Base-by-base conservation (phyloP, 202 grass and related monocot genomes). In the Digitaria exilis region DNA sequence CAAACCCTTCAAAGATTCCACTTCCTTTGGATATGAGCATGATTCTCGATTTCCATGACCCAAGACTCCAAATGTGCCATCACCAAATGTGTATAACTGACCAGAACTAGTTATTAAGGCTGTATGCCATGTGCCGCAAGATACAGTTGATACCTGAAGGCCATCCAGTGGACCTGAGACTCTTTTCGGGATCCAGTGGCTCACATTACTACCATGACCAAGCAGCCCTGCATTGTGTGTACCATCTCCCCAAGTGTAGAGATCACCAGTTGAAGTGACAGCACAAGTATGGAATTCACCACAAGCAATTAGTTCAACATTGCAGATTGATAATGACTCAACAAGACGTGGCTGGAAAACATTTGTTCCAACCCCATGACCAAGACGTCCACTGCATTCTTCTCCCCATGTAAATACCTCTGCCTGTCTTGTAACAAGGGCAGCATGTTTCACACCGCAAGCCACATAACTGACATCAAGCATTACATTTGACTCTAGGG, bases 241-340 rank as follows among this genome's bases (percentile, higher is more conserved):
- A 65, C 93, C 96, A 74, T 99, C 96, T 72, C 96, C 96, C 96
- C 96, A 99, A 35, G 96, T 99, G 89, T 96, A 99, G 79, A 99
- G 81, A 58, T 99, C 96, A 22, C 96, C 93, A 18, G 89, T 76
- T 77, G 85, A 34, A 35, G 93, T 96, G 64, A 99, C 78, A 71
- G 96, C 96, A 68, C 96, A 99, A 58, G 93, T 96, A 87, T 99
- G 96, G 77, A 96, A 99, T 52, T 99, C 96, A 25, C 96, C 96
- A 90, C 96, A 96, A 31, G 89, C 87, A 58, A 96, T 87, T 84
- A 83, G 76, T 76, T 99, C 96, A 51, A 94, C 76, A n/a, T 85
- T 99, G 56, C 79, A 81, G 34, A 78, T 79, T 5, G 96, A 96
- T 62, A 99, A 67, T 75, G 91, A 96, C 82, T 96, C 96, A 22